These are phyloP conservation scores for Alternaria atra DNA, from an alignment of 2,329 filamentous ascomycete genomes.

Conservation along the genomic window DNA sequence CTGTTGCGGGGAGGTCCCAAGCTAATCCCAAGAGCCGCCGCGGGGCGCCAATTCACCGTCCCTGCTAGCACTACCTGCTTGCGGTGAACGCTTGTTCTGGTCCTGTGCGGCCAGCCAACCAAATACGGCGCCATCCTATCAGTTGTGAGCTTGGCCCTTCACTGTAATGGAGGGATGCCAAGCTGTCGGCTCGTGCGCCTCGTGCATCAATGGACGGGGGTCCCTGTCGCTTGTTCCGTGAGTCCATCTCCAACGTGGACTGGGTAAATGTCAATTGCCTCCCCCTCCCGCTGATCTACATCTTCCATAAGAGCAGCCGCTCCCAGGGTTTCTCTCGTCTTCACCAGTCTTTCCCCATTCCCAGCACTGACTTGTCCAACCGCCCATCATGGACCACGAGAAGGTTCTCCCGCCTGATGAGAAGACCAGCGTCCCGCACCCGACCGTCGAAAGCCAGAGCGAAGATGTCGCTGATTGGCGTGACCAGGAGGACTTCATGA, in stretches of 20 bases:
- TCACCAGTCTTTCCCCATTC: constrained; percentile 8
- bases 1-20: constrained; percentile 33
- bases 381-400: constrained; percentile 39
- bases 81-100: constrained; percentile 29
- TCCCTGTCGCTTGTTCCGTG: constrained; percentile 39
- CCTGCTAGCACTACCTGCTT: constrained; percentile 20
- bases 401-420: constrained; percentile 38
- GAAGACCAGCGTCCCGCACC: constrained; percentile 33
- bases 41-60: constrained; percentile 21
- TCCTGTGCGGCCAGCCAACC: constrained; percentile 29
- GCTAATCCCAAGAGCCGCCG: constrained; percentile 24
- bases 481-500: constrained; percentile 44
- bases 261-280: constrained; percentile 31
- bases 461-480: constrained; percentile 38
- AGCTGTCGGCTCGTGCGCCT: constrained; percentile 31
- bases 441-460: constrained; percentile 21
- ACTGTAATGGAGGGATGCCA: constrained; percentile 30
- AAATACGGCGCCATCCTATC: constrained; percentile 26
- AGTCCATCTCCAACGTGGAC: constrained; percentile 24
- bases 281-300: constrained; percentile 38
- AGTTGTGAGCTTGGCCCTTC: constrained; percentile 19
- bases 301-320: constrained; percentile 30
- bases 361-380: constrained; percentile 21
- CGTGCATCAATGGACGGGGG: constrained; percentile 25
- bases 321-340: constrained; percentile 18